Conservation (phyloP, 2,329 filamentous ascomycete species). For the Emergomyces pasteurianus region DNA sequence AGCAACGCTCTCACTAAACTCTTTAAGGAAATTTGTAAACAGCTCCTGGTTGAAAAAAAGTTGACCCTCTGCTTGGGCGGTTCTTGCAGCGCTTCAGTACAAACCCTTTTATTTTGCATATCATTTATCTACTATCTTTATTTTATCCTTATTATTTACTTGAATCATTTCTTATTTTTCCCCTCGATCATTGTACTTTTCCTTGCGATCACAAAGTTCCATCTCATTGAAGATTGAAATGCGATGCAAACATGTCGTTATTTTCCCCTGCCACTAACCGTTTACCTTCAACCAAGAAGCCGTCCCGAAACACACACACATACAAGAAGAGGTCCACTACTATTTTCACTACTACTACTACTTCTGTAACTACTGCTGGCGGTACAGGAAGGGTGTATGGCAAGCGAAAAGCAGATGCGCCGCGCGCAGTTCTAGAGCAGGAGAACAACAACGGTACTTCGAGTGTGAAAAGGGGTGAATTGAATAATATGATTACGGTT, state of each 20-base stretch:
- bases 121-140: background rate
- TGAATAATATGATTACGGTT: background rate
- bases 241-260: background rate
- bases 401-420: constrained; percentile 22
- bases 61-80: no score
- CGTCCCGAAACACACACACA: background rate
- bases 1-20: background rate
- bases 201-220: background rate
- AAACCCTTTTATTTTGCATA: background rate
- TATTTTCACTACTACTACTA: no score
- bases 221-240: background rate
- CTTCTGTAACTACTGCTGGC: constrained; percentile 4
- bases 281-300: background rate
- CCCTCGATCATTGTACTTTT: background rate
- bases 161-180: background rate
- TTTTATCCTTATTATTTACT: no score
- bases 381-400: constrained; percentile 25
- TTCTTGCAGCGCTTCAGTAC: background rate
- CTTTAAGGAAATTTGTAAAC: background rate
- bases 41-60: no score
- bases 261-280: background rate
- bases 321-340: background rate
- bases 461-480: background rate
- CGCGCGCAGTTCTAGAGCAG: constrained; percentile 25
- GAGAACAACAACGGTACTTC: constrained; percentile 10